Conservation (phyloP, 2,329 filamentous ascomycete genomes). For the Alternaria sp. region DNA sequence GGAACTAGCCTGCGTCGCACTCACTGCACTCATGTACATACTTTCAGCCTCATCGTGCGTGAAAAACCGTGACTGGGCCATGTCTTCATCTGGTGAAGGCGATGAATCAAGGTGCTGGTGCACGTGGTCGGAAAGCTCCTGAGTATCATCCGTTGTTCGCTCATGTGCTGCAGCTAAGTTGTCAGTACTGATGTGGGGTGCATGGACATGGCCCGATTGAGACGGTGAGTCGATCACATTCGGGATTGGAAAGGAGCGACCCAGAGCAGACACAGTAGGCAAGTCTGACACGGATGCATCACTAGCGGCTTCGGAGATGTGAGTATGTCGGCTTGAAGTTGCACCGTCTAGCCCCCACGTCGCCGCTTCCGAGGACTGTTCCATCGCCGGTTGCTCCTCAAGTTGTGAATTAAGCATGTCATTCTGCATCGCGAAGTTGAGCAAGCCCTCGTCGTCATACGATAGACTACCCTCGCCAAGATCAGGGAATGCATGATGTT, state of each 20-base stretch:
- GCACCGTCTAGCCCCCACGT: conserved; percentile 15
- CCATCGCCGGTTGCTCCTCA: conserved; percentile 17
- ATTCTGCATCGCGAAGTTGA: conserved; percentile 45
- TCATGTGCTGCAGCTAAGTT: conserved; percentile 24
- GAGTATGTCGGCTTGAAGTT: conserved; percentile 18
- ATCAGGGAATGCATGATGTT: conserved; percentile 16
- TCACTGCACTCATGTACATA: conserved; percentile 80
- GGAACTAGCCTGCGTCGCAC: conserved; percentile 42
- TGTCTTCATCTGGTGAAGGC: conserved; percentile 24
- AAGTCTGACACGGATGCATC: conserved; percentile 25
- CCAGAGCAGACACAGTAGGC: conserved; percentile 36
- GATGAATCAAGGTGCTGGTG: conserved; percentile 11
- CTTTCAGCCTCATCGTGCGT: conserved; percentile 83
- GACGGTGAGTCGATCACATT: conserved; percentile 11
- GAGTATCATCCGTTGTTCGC: conserved; percentile 9
- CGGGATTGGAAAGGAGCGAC: conserved; percentile 21
- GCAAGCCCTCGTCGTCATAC: conserved; percentile 43
- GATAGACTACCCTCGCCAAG: conserved; percentile 39
- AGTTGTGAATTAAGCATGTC: conserved; percentile 37
- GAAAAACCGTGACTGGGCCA: conserved; percentile 68
- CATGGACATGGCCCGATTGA: conserved; percentile 14
- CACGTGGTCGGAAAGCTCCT: conserved; percentile 1
- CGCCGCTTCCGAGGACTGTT: conserved; percentile 4
- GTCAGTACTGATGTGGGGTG: conserved; percentile 11
- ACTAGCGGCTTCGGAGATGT: conserved; percentile 18